Evolutionary conservation across 2,329 filamentous ascomycete species (phyloP).

Genomic region (Pyrenophora graminea): DNA sequence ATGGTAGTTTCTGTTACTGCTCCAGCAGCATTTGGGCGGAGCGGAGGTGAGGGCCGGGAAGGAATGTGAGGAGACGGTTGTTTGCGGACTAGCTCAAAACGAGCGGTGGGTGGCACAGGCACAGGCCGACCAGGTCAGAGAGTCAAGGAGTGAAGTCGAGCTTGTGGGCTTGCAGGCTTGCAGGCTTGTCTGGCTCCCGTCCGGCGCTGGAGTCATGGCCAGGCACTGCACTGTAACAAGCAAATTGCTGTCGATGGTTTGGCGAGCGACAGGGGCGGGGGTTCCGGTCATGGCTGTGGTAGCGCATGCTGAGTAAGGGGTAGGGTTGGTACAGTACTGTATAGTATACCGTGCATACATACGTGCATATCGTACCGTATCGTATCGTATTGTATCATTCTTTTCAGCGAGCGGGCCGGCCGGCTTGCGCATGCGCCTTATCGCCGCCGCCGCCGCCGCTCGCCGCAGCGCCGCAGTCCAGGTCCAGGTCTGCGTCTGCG

Average conservation of each 20-base stretch:
- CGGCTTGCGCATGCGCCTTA: not conserved
- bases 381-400: not conserved
- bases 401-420: not conserved
- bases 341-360: too few species aligned
- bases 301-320: conserved; percentile 15
- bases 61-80: conserved; percentile 34
- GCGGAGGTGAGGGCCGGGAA: conserved; percentile 35
- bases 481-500: too few species aligned
- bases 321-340: not conserved
- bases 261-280: conserved; percentile 21
- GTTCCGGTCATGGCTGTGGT: conserved; percentile 2
- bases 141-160: conserved; percentile 15
- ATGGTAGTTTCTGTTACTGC: conserved; percentile 24
- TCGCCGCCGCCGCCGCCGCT: not conserved
- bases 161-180: conserved; percentile 5
- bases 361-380: not conserved
- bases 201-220: conserved; percentile 30
- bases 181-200: conserved; percentile 13
- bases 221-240: conserved; percentile 13
- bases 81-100: conserved; percentile 32
- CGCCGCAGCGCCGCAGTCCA: too few species aligned
- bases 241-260: conserved; percentile 18
- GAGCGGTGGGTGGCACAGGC: conserved; percentile 18
- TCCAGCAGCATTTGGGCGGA: conserved; percentile 31
- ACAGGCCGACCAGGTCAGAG: conserved; percentile 26